A percentile compares a stretch with the other conserved stretches of the same genome.
These are phyloP conservation scores for Exophiala aquamarina DNA, from an alignment of 2,329 filamentous ascomycete genomes.

Conservation along the genomic window DNA sequence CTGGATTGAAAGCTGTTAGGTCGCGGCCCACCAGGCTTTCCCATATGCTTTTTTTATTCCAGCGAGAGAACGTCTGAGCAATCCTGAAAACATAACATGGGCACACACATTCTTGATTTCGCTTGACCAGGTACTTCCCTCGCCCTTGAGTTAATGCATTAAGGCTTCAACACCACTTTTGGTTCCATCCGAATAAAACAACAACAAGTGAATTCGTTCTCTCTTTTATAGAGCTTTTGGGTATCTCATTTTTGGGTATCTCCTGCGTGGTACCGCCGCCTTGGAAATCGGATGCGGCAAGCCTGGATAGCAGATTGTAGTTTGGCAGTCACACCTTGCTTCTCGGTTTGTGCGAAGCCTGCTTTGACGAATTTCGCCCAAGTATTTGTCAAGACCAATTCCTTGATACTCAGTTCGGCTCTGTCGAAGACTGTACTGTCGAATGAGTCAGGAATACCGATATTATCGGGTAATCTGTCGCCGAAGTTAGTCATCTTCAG, in stretches of 20 bases:
- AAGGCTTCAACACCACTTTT: too few species aligned
- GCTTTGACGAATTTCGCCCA: conserved; percentile 52
- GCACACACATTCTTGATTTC: conserved; percentile 16
- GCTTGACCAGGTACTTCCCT: neutral
- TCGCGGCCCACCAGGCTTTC: too few species aligned
- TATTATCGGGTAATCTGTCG: conserved; percentile 35
- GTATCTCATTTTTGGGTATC: too few species aligned
- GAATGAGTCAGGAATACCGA: conserved; percentile 47
- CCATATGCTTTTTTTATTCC: too few species aligned
- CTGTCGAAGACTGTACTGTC: conserved; percentile 56
- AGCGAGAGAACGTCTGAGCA: conserved; percentile 12
- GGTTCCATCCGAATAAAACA: too few species aligned
- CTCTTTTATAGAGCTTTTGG: too few species aligned
- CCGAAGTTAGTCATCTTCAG: conserved; percentile 30
- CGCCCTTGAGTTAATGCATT: too few species aligned
- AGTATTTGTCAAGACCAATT: conserved; percentile 67
- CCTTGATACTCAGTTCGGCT: conserved; percentile 62
- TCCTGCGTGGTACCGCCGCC: neutral
- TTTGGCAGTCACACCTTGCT: conserved; percentile 9
- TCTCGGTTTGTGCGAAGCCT: conserved; percentile 25
- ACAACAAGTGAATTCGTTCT: too few species aligned
- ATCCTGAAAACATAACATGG: conserved; percentile 22
- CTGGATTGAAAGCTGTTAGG: conserved; percentile 14
- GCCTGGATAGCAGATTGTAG: conserved; percentile 10
- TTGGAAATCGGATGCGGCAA: conserved; percentile 9